Conservation (phyloP, 306 rosid genomes). For the Cicer pinnatifidum region DNA sequence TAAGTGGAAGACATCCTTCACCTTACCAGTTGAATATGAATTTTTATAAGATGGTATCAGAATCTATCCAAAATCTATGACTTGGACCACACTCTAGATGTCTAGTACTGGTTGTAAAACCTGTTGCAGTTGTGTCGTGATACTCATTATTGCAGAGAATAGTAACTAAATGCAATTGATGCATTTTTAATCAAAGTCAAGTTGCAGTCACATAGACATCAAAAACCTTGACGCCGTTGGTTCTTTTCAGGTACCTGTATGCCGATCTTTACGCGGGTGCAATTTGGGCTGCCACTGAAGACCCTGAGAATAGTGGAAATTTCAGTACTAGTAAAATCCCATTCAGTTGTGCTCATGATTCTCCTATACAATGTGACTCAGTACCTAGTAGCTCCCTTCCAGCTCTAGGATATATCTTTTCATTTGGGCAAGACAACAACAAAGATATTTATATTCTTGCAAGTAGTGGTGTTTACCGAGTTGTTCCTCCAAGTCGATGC, state of each 20-base stretch:
- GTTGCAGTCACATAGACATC: not conserved
- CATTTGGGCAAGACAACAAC: slow-evolving; percentile 78
- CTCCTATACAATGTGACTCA: slow-evolving; percentile 65
- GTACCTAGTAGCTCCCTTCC: slow-evolving; percentile 62
- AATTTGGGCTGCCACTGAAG: slow-evolving; percentile 70
- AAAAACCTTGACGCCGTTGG: not conserved
- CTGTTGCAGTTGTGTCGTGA: too few relatives aligned
- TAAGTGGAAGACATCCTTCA: not conserved
- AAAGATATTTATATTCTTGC: slow-evolving; percentile 72
- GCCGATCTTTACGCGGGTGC: slow-evolving; percentile 75
- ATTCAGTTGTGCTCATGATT: slow-evolving; percentile 70
- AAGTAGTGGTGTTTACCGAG: slow-evolving; percentile 75
- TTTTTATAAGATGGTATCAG: not conserved
- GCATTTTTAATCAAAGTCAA: not conserved
- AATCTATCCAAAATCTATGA: too few relatives aligned
- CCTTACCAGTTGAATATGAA: not conserved
- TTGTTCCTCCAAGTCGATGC: slow-evolving; percentile 82
- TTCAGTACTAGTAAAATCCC: slow-evolving; percentile 57
- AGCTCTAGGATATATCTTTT: slow-evolving; percentile 67
- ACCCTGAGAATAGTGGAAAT: slow-evolving; percentile 78
- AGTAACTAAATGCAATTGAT: not conserved
- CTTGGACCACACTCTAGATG: too few relatives aligned
- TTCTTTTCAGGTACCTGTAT: slow-evolving; percentile 66
- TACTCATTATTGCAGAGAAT: not conserved
- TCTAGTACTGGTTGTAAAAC: too few relatives aligned